phyloP scores from a whole-genome alignment of 495 filamentous ascomycete genomes.

The Penicillium coffeae region DNA sequence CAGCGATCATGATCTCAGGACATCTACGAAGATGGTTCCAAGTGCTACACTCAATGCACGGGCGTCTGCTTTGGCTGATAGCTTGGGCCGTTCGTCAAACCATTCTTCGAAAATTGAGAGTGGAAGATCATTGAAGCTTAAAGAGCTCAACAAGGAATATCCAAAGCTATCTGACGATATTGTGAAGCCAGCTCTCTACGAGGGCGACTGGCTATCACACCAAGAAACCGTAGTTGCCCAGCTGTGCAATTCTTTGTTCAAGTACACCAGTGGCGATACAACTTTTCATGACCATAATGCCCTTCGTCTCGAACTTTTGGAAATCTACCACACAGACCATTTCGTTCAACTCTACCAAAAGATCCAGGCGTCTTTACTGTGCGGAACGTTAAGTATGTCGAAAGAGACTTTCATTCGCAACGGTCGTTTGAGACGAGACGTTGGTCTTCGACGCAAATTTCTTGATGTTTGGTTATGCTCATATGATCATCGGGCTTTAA shows the following conservation, averaged over 20 bases:
- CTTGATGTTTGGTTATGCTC: slow-evolving; percentile 54
- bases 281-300: slow-evolving; percentile 23
- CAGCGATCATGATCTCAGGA: not conserved
- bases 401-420: slow-evolving; percentile 46
- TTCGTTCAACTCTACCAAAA: slow-evolving; percentile 55
- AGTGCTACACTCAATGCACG: slow-evolving; percentile 8
- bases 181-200: slow-evolving; percentile 54
- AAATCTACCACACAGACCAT: slow-evolving; percentile 51
- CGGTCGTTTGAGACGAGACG: slow-evolving; percentile 51
- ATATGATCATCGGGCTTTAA: slow-evolving; percentile 50
- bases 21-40: slow-evolving; percentile 1
- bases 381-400: slow-evolving; percentile 56
- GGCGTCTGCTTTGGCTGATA: slow-evolving; percentile 9
- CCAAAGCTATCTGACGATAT: slow-evolving; percentile 55
- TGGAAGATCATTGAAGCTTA: slow-evolving; percentile 5
- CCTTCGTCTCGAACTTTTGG: slow-evolving; percentile 44
- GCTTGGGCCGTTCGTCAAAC: slow-evolving; percentile 16
- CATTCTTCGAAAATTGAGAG: slow-evolving; percentile 14
- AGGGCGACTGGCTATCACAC: slow-evolving; percentile 61
- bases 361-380: slow-evolving; percentile 60
- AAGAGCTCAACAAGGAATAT: slow-evolving; percentile 37
- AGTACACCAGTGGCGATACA: slow-evolving; percentile 19
- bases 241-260: slow-evolving; percentile 55
- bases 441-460: slow-evolving; percentile 56
- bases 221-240: slow-evolving; percentile 62